Evolutionary conservation across 1,284 basidiomycete genomes (phyloP).

Genomic region (Trametes polyzona): DNA sequence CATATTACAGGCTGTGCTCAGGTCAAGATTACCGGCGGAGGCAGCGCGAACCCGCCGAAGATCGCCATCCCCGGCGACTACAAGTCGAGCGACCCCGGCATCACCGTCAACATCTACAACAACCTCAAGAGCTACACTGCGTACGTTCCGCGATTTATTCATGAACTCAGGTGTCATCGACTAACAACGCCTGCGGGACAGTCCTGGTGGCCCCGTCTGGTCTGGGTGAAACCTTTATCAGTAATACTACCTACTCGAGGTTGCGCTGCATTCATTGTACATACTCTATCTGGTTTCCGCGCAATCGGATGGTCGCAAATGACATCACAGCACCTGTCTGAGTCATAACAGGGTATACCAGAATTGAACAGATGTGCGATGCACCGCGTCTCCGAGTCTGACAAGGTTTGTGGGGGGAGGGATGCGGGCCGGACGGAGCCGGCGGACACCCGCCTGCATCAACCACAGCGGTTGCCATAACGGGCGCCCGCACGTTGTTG

Average conservation of each 20-base stretch:
- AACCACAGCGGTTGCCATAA: conserved; percentile 22
- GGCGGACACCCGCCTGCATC: neutral
- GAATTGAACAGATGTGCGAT: neutral
- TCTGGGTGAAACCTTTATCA: conserved; percentile 27
- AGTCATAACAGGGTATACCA: neutral
- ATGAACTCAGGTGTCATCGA: no score
- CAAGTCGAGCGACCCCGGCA: conserved; percentile 48
- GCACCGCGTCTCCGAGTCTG: neutral
- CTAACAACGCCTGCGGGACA: no score
- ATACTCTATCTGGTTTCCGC: neutral
- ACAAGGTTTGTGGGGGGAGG: neutral
- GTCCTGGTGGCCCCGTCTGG: conserved; percentile 36
- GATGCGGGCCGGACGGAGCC: no score
- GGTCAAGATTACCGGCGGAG: conserved; percentile 47
- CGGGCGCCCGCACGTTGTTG: neutral
- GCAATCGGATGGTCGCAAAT: neutral
- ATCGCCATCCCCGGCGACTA: conserved; percentile 52
- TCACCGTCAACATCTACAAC: conserved; percentile 56
- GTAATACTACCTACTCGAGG: neutral
- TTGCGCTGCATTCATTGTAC: no score
- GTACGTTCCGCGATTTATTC: conserved; percentile 21
- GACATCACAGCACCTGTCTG: neutral
- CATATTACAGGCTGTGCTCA: conserved; percentile 39
- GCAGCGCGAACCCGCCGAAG: conserved; percentile 48
- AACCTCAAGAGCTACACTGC: conserved; percentile 49